Evolutionary conservation across 768 basidiomycete genomes (phyloP).

Genomic region (Pleurotus citrinopileatus): DNA sequence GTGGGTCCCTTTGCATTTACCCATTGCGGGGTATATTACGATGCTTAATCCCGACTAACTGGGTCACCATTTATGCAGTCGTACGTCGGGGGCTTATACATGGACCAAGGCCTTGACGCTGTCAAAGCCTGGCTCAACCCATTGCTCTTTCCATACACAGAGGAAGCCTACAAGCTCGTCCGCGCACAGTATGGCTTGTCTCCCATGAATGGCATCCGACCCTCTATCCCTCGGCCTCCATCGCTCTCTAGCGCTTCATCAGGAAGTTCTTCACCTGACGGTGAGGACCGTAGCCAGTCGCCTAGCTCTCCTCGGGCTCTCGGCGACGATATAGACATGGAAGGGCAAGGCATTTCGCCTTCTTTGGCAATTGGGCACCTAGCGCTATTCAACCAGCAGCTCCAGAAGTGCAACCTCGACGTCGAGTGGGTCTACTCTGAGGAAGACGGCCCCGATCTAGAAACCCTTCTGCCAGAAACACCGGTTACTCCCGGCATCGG

Average conservation of each 20-base stretch:
- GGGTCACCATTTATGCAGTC: conserved; percentile 41
- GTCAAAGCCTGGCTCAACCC: conserved; percentile 58
- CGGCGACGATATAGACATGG: background rate
- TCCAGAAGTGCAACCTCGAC: conserved; percentile 52
- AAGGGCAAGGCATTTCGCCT: conserved; percentile 6
- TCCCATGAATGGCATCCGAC: conserved; percentile 27
- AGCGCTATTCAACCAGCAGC: conserved; percentile 75
- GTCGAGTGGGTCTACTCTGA: conserved; percentile 76
- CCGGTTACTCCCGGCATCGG: background rate
- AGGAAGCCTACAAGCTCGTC: conserved; percentile 59
- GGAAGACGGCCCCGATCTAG: conserved; percentile 12
- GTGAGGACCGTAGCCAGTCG: conserved; percentile 11
- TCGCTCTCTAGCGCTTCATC: conserved; percentile 16
- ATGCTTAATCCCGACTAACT: background rate
- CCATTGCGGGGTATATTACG: background rate
- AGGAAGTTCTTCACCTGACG: conserved; percentile 13
- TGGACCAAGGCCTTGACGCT: conserved; percentile 60
- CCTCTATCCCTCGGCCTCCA: conserved; percentile 21
- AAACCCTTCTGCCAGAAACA: background rate
- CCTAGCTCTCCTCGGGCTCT: background rate
- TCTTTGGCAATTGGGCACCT: conserved; percentile 56
- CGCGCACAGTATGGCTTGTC: conserved; percentile 67
- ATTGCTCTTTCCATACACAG: conserved; percentile 63
- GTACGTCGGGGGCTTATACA: conserved; percentile 75
- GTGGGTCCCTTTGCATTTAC: conserved; percentile 32